Evolutionary conservation across 257 asterid genomes (phyloP), one percentile per base, ranked within the genome.

Genomic region (Primulina huaijiensis): DNA sequence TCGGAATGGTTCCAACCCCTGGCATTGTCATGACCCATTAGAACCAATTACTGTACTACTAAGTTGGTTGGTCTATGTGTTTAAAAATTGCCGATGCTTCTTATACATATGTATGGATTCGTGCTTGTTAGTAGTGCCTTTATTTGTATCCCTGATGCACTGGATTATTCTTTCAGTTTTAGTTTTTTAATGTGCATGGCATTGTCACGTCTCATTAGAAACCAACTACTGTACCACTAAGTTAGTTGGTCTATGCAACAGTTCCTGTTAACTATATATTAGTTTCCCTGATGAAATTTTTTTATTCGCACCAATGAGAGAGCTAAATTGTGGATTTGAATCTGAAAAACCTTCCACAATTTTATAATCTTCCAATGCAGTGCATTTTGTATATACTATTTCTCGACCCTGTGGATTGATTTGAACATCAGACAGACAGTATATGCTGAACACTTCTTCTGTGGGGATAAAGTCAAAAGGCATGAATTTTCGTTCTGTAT

Each of bases 301-400:
- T 56, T 70, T 34, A 27, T 73, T 69, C 5, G 20, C 63, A 61
- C 33, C 19, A 56, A 53, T 27, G 31, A 50, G 59, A 62, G 60
- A 60, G 29, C 58, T 62, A 60, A 52, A 33, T 27, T 73, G 69
- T 77, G 10, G 57, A 58, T n/a, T 19, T 70, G 23, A 29, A 53
- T 77, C 65, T 53, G n/a, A 55, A 68, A 52, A 68, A 10, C 65
- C 61, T 71, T 53, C 58, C 19, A 33, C 38, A 33, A 43, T 66
- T 17, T 67, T 33, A 56, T 29, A 37, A 52, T 33, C 69, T 33
- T 29, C 31, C 53, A 65, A 12, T 31, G 2, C 21, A 37, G 5
- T 20, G 40, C 25, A 9, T 38, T 40, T 16, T 20, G 61, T 30
- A 17, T 60, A 17, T 9, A 56, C 57, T 53, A 55, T 43, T n/a